Percentiles rank a stretch among this genome's conserved stretches.
phyloP scores from a whole-genome alignment of 2,329 filamentous ascomycete genomes.

The Chaetomiaceae sp. region DNA sequence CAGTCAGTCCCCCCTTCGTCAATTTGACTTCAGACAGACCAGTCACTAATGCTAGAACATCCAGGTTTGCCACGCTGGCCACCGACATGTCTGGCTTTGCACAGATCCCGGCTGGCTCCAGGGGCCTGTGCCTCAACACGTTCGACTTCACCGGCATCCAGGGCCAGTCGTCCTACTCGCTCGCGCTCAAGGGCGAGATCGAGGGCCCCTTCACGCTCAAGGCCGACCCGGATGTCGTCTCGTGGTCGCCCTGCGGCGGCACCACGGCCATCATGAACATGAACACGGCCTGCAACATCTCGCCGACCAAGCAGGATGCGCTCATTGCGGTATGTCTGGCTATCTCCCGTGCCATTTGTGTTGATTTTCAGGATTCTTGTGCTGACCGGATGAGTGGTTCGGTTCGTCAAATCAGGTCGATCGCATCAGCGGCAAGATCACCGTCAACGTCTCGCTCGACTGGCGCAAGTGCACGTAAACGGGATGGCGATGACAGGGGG shows the following conservation, averaged over 20 bases:
- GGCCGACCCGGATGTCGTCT: slow-evolving; percentile 16
- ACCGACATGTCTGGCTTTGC: slow-evolving; percentile 20
- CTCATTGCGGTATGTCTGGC: slow-evolving; percentile 15
- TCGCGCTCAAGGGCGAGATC: slow-evolving; percentile 12
- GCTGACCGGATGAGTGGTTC: not conserved
- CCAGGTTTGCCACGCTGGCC: slow-evolving; percentile 16
- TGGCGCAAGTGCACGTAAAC: slow-evolving; percentile 12
- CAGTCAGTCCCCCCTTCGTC: slow-evolving; percentile 6
- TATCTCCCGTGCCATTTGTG: too few relatives aligned
- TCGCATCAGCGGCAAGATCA: slow-evolving; percentile 19
- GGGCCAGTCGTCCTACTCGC: slow-evolving; percentile 12
- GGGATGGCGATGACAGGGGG: too few relatives aligned
- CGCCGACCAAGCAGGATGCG: slow-evolving; percentile 8
- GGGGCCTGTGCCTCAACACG: slow-evolving; percentile 20
- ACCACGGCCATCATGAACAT: slow-evolving; percentile 19
- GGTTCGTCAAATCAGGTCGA: slow-evolving; percentile 13
- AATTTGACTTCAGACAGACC: too few relatives aligned
- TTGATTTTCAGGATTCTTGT: not conserved
- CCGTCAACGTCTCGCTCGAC: slow-evolving; percentile 16
- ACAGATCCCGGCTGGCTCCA: slow-evolving; percentile 17
- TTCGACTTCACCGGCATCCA: slow-evolving; percentile 21
- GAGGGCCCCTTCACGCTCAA: slow-evolving; percentile 19
- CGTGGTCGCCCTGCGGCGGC: slow-evolving; percentile 20
- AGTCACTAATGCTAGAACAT: not conserved
- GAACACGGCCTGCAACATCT: slow-evolving; percentile 19